Conservation (phyloP, 495 filamentous ascomycete species). For the Penicillium riverlandense region DNA sequence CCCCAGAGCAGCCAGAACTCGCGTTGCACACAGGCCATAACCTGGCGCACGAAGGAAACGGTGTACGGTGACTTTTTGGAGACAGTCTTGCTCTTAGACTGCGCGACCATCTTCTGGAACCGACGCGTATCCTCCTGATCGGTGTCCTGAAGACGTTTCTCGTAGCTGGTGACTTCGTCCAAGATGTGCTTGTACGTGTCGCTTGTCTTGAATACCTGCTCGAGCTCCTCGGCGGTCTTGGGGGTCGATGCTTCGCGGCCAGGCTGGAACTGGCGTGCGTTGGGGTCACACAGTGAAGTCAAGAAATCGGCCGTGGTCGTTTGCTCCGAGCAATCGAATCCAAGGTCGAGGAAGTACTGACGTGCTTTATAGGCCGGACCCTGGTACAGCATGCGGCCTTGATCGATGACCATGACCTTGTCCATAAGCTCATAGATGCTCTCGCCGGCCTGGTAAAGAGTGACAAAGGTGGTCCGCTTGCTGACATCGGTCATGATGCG, state of each 20-base stretch:
- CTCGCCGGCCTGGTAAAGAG: conserved; percentile 78
- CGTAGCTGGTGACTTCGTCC: conserved; percentile 52
- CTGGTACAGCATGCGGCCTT: conserved; percentile 58
- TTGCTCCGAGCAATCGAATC: conserved; percentile 58
- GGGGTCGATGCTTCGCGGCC: conserved; percentile 59
- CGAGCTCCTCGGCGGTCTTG: conserved; percentile 55
- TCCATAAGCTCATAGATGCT: conserved; percentile 79
- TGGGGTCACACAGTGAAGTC: conserved; percentile 68
- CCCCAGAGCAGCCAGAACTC: conserved; percentile 73
- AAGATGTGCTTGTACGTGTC: conserved; percentile 45
- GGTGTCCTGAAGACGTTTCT: conserved; percentile 50
- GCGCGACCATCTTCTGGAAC: conserved; percentile 62
- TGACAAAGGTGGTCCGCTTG: conserved; percentile 74
- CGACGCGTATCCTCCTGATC: conserved; percentile 56
- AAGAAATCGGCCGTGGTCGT: conserved; percentile 71
- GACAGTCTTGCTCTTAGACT: conserved; percentile 59
- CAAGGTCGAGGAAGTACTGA: conserved; percentile 62
- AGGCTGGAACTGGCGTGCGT: conserved; percentile 56
- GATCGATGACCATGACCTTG: conserved; percentile 63
- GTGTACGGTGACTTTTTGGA: conserved; percentile 65
- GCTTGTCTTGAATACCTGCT: conserved; percentile 51
- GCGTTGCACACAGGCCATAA: conserved; percentile 60
- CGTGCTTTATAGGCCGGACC: conserved; percentile 56
- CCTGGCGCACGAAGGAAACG: conserved; percentile 60
- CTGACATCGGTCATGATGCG: conserved; percentile 79